phyloP scores from a whole-genome alignment of 768 basidiomycete species.

The Lactifluus hygrophoroides region DNA sequence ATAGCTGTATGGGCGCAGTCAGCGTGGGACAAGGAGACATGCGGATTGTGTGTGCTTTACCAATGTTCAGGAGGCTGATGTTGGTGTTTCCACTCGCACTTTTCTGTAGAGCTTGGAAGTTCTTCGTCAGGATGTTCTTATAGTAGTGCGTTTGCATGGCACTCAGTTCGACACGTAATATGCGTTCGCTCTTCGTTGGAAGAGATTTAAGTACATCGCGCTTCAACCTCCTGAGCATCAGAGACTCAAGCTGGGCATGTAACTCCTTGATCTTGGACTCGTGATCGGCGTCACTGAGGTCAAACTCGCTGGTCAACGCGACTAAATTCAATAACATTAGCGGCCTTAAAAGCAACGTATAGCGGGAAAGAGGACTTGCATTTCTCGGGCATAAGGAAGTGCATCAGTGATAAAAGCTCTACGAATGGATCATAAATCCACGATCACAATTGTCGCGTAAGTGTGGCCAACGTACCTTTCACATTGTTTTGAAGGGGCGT shows the following conservation, averaged over 20 bases:
- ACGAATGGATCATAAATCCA: conserved; percentile 7
- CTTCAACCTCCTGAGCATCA: conserved; percentile 94
- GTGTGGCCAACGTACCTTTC: conserved; percentile 53
- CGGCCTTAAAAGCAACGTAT: background rate
- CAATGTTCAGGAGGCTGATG: conserved; percentile 93
- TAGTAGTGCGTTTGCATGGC: conserved; percentile 96
- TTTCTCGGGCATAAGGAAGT: conserved; percentile 98
- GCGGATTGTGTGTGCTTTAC: conserved; percentile 31
- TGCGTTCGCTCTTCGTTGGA: conserved; percentile 97
- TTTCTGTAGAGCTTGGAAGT: conserved; percentile 88
- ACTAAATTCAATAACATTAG: conserved; percentile 39
- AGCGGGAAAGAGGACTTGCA: conserved; percentile 41
- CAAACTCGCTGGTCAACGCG: conserved; percentile 90
- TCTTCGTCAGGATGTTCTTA: conserved; percentile 97
- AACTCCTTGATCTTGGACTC: conserved; percentile 93
- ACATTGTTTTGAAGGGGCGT: conserved; percentile 99
- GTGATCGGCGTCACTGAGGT: conserved; percentile 87
- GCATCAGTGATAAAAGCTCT: conserved; percentile 97
- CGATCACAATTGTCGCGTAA: conserved; percentile 9
- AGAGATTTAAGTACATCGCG: conserved; percentile 92
- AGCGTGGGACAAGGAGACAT: background rate
- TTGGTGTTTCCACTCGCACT: conserved; percentile 83
- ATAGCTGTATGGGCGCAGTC: conserved; percentile 49
- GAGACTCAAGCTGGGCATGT: conserved; percentile 82
- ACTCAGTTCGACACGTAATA: conserved; percentile 95